Base-by-base conservation (phyloP, 2,329 filamentous ascomycete species). In the Botrytis squamosa region DNA sequence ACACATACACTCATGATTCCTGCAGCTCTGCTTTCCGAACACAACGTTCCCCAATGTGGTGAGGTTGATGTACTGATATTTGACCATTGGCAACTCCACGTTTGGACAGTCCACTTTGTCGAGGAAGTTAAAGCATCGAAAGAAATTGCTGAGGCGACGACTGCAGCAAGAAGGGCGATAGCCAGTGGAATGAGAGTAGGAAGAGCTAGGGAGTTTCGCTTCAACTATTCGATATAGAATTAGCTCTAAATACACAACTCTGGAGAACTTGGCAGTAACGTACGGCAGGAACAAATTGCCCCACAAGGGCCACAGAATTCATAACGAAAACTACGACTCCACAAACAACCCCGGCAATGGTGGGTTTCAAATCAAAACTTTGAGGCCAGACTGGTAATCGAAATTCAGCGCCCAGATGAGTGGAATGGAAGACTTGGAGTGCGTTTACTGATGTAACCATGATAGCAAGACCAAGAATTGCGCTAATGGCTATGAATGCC, bases 41-140 rank as follows among this genome's bases (percentile, higher is more conserved):
- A 91, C 68, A 91, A 81, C 0, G 85, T 85, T 25, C 84, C 85
- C 78, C 89, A 91, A 78, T 88, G 83, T 44, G 89, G 88, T 75
- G 85, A 81, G 52, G 82, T 79, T 25, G 78, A 77, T 87, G 90
- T 89, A 74, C 82, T 80, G n/a, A 90, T 82, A 36, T 83, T 78
- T 14, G 82, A 81, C 89, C 89, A 91, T 75, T 88, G 87, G 80
- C 89, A 91, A 59, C 85, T 87, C 89, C 89, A 91, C 81, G 87
- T 89, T 78, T 90, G 84, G 18, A 91, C 81, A 10, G 87, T 88
- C 79, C 89, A 87, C 74, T 83, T 82, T 14, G 83, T 84, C 22
- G 81, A 81, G 5, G 88, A 90, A 29, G 84, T 80, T 76, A 89
- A 87, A 80, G 88, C 84, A 72, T 83, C 84, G 78, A 89, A 91